Evolutionary conservation across 2,329 filamentous ascomycete genomes (phyloP).

Genomic region (Apiospora arundinis): DNA sequence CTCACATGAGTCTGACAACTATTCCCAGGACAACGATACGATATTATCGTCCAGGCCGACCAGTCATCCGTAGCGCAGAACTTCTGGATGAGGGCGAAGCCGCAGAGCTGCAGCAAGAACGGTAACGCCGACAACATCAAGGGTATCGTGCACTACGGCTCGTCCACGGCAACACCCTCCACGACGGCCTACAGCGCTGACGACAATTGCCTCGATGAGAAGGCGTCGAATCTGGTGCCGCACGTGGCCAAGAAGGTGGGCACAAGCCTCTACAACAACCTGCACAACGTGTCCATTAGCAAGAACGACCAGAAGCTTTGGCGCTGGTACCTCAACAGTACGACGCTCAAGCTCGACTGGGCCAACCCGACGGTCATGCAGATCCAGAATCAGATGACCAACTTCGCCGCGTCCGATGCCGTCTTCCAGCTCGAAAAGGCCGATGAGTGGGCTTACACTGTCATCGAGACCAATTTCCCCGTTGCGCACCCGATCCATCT

Average conservation of each 20-base stretch:
- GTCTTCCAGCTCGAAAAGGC: slow-evolving; percentile 36
- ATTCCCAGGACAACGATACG: slow-evolving; percentile 48
- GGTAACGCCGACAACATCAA: slow-evolving; percentile 49
- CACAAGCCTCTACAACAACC: slow-evolving; percentile 31
- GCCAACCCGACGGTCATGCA: slow-evolving; percentile 50
- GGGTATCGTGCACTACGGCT: slow-evolving; percentile 54
- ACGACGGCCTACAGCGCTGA: slow-evolving; percentile 30
- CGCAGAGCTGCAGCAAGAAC: slow-evolving; percentile 50
- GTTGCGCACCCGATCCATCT: slow-evolving; percentile 48
- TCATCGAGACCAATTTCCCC: slow-evolving; percentile 38
- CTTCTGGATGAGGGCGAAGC: slow-evolving; percentile 58
- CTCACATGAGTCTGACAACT: slow-evolving; percentile 22
- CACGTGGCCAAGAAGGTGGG: slow-evolving; percentile 43
- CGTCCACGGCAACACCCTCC: slow-evolving; percentile 29
- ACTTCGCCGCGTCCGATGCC: slow-evolving; percentile 38
- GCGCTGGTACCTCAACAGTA: slow-evolving; percentile 57
- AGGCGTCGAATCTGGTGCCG: slow-evolving; percentile 41
- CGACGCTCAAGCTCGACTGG: slow-evolving; percentile 54
- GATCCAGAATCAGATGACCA: slow-evolving; percentile 34
- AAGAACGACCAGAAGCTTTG: slow-evolving; percentile 42
- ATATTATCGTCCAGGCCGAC: slow-evolving; percentile 52
- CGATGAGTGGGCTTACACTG: slow-evolving; percentile 43
- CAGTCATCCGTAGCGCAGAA: slow-evolving; percentile 39
- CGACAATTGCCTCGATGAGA: slow-evolving; percentile 45
- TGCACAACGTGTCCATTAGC: slow-evolving; percentile 36